A percentile compares a stretch with the other conserved stretches of the same genome.
Evolutionary conservation across 345 rosid species (phyloP).

Genomic region (Citrus maxima): DNA sequence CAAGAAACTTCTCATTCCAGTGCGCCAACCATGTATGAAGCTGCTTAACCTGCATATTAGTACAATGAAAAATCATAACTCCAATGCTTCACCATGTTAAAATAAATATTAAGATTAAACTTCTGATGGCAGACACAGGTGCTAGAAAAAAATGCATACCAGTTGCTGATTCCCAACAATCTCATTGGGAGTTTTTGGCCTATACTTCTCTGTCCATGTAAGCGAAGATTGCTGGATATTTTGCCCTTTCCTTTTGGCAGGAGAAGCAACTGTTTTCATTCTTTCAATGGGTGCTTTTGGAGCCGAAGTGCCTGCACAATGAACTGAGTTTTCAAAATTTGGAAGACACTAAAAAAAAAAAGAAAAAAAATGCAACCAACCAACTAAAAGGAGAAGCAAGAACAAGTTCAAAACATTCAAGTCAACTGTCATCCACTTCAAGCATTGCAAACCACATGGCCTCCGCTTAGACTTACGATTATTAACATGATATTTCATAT

Average conservation of each 20-base stretch:
- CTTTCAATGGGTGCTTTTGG: constrained; percentile 31
- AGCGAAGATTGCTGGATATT: constrained; percentile 35
- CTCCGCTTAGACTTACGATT: not conserved
- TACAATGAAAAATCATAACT: constrained; percentile 6
- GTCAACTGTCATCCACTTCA: not conserved
- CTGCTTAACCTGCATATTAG: constrained; percentile 67
- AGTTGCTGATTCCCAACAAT: constrained; percentile 84
- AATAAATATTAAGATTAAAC: not conserved
- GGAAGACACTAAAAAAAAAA: not conserved
- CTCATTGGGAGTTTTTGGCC: constrained; percentile 84
- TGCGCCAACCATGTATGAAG: constrained; percentile 83
- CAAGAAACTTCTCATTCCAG: constrained; percentile 74
- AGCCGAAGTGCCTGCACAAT: constrained; percentile 35
- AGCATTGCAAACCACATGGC: constrained; percentile 20
- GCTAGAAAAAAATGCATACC: constrained; percentile 37
- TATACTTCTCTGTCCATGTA: constrained; percentile 89
- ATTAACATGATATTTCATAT: not conserved
- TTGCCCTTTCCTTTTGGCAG: constrained; percentile 48
- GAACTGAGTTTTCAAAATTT: constrained; percentile 9
- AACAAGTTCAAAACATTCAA: not conserved
- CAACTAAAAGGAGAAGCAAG: constrained; percentile 3
- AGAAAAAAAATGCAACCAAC: not conserved
- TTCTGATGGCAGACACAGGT: not conserved
- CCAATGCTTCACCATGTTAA: not conserved
- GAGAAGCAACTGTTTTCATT: constrained; percentile 21